Conservation (phyloP, 768 basidiomycete species). For the Rhizopogon vulgaris region DNA sequence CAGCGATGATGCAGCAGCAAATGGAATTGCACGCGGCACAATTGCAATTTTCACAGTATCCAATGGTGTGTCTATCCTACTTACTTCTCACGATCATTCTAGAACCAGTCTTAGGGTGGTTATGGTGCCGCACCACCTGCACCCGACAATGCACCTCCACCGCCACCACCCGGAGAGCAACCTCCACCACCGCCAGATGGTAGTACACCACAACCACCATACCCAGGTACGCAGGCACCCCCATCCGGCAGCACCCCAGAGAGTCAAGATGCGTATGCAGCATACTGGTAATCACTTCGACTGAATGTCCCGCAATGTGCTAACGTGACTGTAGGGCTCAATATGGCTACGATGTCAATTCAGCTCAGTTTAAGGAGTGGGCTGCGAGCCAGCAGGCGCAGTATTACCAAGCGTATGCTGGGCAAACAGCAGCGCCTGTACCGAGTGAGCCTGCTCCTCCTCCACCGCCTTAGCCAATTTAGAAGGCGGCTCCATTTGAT, state of each 20-base stretch:
- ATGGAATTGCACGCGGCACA: slow-evolving; percentile 86
- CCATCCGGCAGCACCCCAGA: slow-evolving; percentile 22
- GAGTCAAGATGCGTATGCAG: slow-evolving; percentile 43
- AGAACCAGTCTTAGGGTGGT: slow-evolving; percentile 22
- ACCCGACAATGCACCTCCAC: slow-evolving; percentile 33
- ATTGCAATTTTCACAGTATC: slow-evolving; percentile 70
- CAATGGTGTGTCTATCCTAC: slow-evolving; percentile 35
- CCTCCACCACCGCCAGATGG: slow-evolving; percentile 52
- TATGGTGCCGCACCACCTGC: slow-evolving; percentile 32
- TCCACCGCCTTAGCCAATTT: slow-evolving; percentile 21
- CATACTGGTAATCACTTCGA: slow-evolving; percentile 45
- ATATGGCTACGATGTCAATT: slow-evolving; percentile 84
- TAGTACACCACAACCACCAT: slow-evolving; percentile 31
- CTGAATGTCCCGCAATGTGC: background rate
- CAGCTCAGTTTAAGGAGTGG: slow-evolving; percentile 78
- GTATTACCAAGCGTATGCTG: slow-evolving; percentile 69
- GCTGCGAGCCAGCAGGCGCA: slow-evolving; percentile 58
- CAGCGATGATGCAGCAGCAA: slow-evolving; percentile 63
- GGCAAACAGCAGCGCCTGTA: slow-evolving; percentile 31
- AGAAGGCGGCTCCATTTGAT: slow-evolving; percentile 2
- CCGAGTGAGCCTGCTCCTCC: slow-evolving; percentile 18
- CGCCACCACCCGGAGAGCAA: slow-evolving; percentile 44
- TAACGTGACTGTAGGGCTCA: slow-evolving; percentile 50
- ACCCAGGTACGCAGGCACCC: slow-evolving; percentile 33
- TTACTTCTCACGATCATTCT: background rate